Percentiles rank a stretch among this genome's conserved stretches.
These are phyloP conservation scores for Trichoderma lentiforme DNA, from an alignment of 2,329 filamentous ascomycete species.

Conservation along the genomic window DNA sequence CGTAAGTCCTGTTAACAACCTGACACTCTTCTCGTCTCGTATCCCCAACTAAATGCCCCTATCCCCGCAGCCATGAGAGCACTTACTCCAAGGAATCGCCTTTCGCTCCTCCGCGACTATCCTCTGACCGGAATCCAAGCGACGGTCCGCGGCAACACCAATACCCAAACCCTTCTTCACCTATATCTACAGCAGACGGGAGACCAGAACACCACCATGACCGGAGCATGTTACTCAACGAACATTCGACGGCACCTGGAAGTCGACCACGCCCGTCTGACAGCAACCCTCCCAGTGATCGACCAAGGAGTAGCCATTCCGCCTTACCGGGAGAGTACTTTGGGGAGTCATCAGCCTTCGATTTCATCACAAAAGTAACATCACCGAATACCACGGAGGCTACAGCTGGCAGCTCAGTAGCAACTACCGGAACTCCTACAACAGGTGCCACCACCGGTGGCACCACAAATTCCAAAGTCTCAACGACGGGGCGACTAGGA, in stretches of 20 bases:
- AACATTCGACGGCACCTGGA: background rate
- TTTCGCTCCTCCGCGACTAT: background rate
- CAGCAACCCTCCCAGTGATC: background rate
- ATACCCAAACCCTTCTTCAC: background rate
- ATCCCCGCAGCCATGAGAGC: background rate
- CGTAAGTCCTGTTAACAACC: background rate
- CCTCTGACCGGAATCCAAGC: background rate
- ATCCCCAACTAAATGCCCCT: background rate
- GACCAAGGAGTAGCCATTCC: slow-evolving; percentile 4
- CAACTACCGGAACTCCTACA: background rate
- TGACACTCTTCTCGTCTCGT: background rate
- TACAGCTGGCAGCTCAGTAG: background rate
- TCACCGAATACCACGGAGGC: slow-evolving; percentile 1
- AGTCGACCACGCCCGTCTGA: background rate
- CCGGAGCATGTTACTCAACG: background rate
- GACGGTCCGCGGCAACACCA: background rate
- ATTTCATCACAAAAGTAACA: slow-evolving; percentile 10
- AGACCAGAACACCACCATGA: background rate
- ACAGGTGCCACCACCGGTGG: background rate
- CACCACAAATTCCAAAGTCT: background rate
- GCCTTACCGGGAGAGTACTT: slow-evolving; percentile 9
- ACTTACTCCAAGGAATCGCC: slow-evolving; percentile 4
- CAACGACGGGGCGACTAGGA: background rate
- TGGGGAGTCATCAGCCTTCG: slow-evolving; percentile 9
- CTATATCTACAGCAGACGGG: background rate